phyloP scores from a whole-genome alignment of 2,329 filamentous ascomycete genomes.

The Fusarium staphyleae region DNA sequence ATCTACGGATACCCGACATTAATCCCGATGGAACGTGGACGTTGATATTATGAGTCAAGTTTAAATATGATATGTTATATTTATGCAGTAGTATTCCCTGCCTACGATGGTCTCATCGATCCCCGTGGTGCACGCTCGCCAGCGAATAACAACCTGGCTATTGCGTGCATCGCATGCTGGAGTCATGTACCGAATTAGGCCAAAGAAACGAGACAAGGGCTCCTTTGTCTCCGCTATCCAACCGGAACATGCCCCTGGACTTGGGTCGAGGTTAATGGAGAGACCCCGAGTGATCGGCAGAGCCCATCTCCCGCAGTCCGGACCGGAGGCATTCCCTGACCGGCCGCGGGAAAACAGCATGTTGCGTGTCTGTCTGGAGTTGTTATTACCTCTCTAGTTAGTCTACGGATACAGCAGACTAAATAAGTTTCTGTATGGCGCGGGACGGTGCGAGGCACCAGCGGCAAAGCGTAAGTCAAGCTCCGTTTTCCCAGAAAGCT shows the following conservation, averaged over 20 bases:
- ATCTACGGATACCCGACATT: neutral
- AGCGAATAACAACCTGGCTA: too few relatives aligned
- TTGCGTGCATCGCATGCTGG: too few relatives aligned
- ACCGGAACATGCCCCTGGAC: conserved; percentile 1
- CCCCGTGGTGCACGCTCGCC: too few relatives aligned
- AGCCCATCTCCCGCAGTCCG: conserved; percentile 1
- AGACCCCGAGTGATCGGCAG: neutral
- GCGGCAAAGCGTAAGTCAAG: neutral
- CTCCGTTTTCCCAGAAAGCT: neutral
- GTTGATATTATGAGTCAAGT: neutral
- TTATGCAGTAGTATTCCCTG: neutral
- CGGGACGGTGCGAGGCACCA: conserved; percentile 7
- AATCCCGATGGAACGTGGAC: neutral
- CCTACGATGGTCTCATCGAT: too few relatives aligned
- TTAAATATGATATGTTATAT: neutral
- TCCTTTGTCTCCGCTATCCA: neutral
- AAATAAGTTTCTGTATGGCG: neutral
- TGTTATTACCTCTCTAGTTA: neutral
- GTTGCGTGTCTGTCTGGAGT: too few relatives aligned
- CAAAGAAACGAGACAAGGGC: conserved; percentile 10
- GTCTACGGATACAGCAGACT: neutral
- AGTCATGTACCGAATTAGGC: neutral
- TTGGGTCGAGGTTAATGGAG: neutral
- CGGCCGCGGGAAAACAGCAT: too few relatives aligned
- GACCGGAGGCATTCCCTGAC: too few relatives aligned